A percentile compares a stretch with the other conserved stretches of the same genome.
phyloP scores from a whole-genome alignment of 306 rosid species.

The Begonia fuchsioides region DNA sequence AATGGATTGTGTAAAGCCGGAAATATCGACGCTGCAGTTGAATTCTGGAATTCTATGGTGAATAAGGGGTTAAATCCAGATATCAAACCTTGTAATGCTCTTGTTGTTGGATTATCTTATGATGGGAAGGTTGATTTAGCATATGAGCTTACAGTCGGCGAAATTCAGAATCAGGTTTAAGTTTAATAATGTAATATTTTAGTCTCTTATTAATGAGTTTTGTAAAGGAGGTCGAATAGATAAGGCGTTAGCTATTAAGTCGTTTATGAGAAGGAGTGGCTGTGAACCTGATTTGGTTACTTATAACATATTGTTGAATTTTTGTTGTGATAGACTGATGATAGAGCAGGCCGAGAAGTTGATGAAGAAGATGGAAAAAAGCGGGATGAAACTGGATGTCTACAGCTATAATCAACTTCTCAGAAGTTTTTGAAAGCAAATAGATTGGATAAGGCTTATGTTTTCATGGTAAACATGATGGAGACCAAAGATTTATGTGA shows the following conservation, averaged over 20 bases:
- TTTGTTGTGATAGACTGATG: slow-evolving; percentile 62
- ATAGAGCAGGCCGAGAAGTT: slow-evolving; percentile 43
- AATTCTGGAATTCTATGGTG: slow-evolving; percentile 45
- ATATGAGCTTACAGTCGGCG: slow-evolving; percentile 57
- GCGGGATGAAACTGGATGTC: slow-evolving; percentile 55
- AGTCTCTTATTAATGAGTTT: slow-evolving; percentile 65
- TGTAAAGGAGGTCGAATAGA: slow-evolving; percentile 49
- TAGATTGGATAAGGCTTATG: slow-evolving; percentile 53
- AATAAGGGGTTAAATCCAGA: slow-evolving; percentile 45
- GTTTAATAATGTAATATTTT: slow-evolving; percentile 43
- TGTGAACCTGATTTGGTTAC: slow-evolving; percentile 74
- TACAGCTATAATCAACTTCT: slow-evolving; percentile 72
- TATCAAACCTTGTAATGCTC: slow-evolving; percentile 40
- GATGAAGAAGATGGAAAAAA: slow-evolving; percentile 56
- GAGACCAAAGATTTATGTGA: slow-evolving; percentile 49
- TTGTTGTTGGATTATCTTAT: slow-evolving; percentile 65
- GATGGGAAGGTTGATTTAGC: slow-evolving; percentile 80
- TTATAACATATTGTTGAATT: slow-evolving; percentile 65
- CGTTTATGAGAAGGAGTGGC: slow-evolving; percentile 58
- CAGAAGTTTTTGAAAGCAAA: slow-evolving; percentile 57
- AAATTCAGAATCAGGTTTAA: slow-evolving; percentile 34
- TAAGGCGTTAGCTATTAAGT: slow-evolving; percentile 54
- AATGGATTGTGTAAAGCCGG: too few relatives aligned
- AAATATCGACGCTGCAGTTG: slow-evolving; percentile 31
- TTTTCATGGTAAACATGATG: slow-evolving; percentile 47